Evolutionary conservation across 208 protist genomes (phyloP), one percentile per base, ranked within the genome.

Genomic region (Crithidia brevicula): DNA sequence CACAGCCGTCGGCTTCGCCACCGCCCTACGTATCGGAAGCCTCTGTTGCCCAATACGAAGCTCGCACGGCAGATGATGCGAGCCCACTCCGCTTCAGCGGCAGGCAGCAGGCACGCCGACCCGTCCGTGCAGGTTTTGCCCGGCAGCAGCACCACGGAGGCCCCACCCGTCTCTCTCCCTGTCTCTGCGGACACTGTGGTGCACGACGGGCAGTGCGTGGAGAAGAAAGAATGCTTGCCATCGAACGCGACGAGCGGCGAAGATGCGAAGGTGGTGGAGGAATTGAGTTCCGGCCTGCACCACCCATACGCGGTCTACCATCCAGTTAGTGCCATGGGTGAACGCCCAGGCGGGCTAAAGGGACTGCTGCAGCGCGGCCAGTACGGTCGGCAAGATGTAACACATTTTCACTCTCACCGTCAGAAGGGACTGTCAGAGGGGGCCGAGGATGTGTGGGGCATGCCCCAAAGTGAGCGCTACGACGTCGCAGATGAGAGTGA

Each of bases 41-140:
- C 47, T 38, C 49, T 23, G 33, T 51, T 74, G 43, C 59, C 67
- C 25, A 58, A 54, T 3, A 62, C 67, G 33, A 31, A 66, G 7
- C 67, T 74, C 13, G 67, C 67, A 10, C n/a, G 66, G 49, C 50
- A 74, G 31, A 33, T 61, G 40, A 58, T 74, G 67, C 52, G 42
- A 3, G 31, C 51, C 2, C 34, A 27, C 46, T 56, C 30, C 9
- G 31, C 59, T 3, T 50, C 57, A 4, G n/a, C 28, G 0, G 43
- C 8, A 16, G 18, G 11, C 0, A 6, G 43, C n/a, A 23, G 38
- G 9, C 23, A 10, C 8, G 25, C 57, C 36, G 7, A 3, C 13
- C 2, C 28, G 3, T 22, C 27, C 6, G 7, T 40, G 20, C 40
- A 2, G 7, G n/a, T 43, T 1, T n/a, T 11, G 42, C 10, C 20